phyloP scores from a whole-genome alignment of 1,284 basidiomycete species.

The Sporisorium iseilematis-ciliati region DNA sequence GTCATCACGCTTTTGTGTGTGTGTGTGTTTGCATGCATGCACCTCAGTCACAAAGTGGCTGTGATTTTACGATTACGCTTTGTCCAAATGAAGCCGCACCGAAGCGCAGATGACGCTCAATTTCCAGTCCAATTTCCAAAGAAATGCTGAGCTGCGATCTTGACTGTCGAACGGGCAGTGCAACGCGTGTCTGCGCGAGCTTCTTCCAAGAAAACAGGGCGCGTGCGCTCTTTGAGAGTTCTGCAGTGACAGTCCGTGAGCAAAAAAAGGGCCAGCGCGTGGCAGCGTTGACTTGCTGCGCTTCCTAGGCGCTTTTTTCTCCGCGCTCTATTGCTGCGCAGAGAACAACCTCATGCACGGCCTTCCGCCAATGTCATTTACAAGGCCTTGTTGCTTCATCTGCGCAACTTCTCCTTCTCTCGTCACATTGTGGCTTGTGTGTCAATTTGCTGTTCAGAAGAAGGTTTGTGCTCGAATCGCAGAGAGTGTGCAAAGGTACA shows the following conservation, averaged over 20 bases:
- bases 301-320: neutral
- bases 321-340: neutral
- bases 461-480: neutral
- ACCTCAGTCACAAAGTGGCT: neutral
- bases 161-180: too few relatives aligned
- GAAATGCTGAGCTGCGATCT: too few relatives aligned
- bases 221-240: neutral
- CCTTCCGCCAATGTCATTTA: neutral
- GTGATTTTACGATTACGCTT: slow-evolving; percentile 1
- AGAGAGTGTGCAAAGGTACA: neutral
- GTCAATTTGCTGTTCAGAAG: neutral
- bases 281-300: neutral
- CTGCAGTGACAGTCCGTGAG: neutral
- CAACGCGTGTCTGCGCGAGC: too few relatives aligned
- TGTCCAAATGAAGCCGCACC: neutral
- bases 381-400: neutral
- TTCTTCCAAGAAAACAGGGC: too few relatives aligned
- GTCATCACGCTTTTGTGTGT: slow-evolving; percentile 2
- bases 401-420: neutral
- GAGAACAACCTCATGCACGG: neutral
- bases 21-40: neutral
- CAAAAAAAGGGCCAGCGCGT: neutral
- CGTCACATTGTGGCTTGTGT: neutral
- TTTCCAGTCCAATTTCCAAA: neutral
- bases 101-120: neutral